Percentiles rank a stretch among this genome's conserved stretches.
These are phyloP conservation scores for Barnettozyma salicaria DNA, from an alignment of 805 yeast genomes.

Conservation along the genomic window DNA sequence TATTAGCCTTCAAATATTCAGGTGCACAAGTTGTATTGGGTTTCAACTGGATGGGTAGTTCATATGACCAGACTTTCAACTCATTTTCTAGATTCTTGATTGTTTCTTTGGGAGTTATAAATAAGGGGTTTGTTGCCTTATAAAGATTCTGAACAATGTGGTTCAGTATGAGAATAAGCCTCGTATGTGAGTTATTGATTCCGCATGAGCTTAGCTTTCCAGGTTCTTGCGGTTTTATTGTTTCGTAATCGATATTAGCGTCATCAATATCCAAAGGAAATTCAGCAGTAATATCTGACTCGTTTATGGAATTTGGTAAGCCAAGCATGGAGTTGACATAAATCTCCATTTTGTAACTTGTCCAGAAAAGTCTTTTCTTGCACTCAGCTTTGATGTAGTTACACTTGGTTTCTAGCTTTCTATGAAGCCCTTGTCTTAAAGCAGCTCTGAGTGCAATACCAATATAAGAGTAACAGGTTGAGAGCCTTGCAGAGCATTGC, in stretches of 20 bases:
- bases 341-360: conserved; percentile 85
- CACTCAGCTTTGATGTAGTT: conserved; percentile 75
- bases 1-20: conserved; percentile 64
- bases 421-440: conserved; percentile 76
- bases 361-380: conserved; percentile 80
- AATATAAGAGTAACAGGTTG: conserved; percentile 86
- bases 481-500: conserved; percentile 83
- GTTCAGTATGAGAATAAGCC: conserved; percentile 60
- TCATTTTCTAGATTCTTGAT: conserved; percentile 68
- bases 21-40: conserved; percentile 40
- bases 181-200: conserved; percentile 82
- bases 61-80: conserved; percentile 65
- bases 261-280: conserved; percentile 82
- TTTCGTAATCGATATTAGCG: conserved; percentile 47
- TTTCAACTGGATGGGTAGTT: conserved; percentile 65
- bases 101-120: conserved; percentile 31
- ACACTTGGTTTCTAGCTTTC: conserved; percentile 44
- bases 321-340: conserved; percentile 88
- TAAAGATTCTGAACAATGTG: conserved; percentile 68
- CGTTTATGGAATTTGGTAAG: conserved; percentile 67
- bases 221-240: conserved; percentile 28
- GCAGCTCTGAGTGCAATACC: conserved; percentile 88
- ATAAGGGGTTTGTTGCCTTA: conserved; percentile 39
- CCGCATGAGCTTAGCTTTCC: conserved; percentile 32
- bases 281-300: conserved; percentile 83